Evolutionary conservation across 176 grass and related monocot species (phyloP).

Genomic region (Musa schizocarpa): DNA sequence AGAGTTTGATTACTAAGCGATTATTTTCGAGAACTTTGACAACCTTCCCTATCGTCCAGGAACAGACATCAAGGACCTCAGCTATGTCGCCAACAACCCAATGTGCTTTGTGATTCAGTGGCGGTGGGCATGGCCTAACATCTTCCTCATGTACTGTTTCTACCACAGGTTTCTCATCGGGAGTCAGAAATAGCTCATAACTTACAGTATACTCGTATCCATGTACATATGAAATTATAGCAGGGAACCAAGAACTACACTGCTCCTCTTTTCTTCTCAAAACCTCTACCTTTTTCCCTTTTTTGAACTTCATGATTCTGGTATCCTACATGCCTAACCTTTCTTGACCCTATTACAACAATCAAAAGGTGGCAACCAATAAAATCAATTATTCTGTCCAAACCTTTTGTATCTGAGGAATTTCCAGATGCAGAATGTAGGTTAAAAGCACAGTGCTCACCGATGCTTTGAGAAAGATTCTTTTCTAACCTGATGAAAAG

Average conservation of each 20-base stretch:
- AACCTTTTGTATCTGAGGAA: neutral
- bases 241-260: slow-evolving; percentile 17
- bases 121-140: slow-evolving; percentile 26
- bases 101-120: slow-evolving; percentile 27
- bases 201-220: slow-evolving; percentile 1
- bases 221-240: neutral
- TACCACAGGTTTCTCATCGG: neutral
- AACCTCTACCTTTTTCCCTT: slow-evolving; percentile 1
- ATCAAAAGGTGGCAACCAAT: neutral
- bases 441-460: neutral
- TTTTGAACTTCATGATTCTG: slow-evolving; percentile 5
- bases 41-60: slow-evolving; percentile 61
- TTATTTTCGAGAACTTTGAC: slow-evolving; percentile 40
- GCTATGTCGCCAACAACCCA: slow-evolving; percentile 65
- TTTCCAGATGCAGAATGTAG: neutral
- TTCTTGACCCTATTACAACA: neutral
- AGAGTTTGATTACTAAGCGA: slow-evolving; percentile 39
- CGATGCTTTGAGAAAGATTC: neutral
- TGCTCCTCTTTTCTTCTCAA: neutral
- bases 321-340: neutral
- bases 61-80: slow-evolving; percentile 45
- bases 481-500: slow-evolving; percentile 1
- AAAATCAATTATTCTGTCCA: neutral
- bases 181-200: neutral
- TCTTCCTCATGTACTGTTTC: slow-evolving; percentile 1